These are phyloP conservation scores for Calamus simplicifolius DNA, from an alignment of 176 grass and related monocot species.

Conservation along the genomic window DNA sequence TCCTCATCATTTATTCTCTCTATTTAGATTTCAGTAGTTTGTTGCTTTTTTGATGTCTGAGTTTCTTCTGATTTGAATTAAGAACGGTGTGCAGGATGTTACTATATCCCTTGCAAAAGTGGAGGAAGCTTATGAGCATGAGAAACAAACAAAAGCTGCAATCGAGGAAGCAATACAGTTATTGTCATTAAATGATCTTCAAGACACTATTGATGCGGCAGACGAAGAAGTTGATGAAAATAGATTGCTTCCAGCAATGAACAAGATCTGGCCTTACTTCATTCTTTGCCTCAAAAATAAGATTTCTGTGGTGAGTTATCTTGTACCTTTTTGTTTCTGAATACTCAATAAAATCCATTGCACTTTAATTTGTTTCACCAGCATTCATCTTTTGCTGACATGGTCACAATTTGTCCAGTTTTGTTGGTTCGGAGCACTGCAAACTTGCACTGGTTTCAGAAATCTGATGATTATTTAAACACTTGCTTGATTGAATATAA, in stretches of 20 bases:
- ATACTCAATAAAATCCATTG: background rate
- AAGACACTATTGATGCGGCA: conserved; percentile 35
- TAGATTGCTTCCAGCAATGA: conserved; percentile 83
- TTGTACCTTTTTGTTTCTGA: conserved; percentile 6
- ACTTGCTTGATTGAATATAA: too few species aligned
- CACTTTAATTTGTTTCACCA: background rate
- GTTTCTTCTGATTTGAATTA: conserved; percentile 4
- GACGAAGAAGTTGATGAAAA: conserved; percentile 76
- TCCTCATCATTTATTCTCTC: too few species aligned
- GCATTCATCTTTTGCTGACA: too few species aligned
- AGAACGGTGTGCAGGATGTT: conserved; percentile 38
- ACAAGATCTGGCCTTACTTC: conserved; percentile 90
- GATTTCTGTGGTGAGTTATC: conserved; percentile 61
- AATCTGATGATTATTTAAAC: too few species aligned
- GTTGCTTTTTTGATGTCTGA: background rate
- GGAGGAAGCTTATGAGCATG: conserved; percentile 76
- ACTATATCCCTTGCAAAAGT: conserved; percentile 60
- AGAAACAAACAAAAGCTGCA: conserved; percentile 60
- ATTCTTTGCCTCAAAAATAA: conserved; percentile 92
- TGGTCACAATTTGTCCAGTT: too few species aligned
- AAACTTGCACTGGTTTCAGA: too few species aligned
- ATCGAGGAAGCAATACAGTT: conserved; percentile 66
- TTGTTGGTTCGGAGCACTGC: too few species aligned
- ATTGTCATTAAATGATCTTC: conserved; percentile 57
- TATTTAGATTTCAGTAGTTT: too few species aligned